phyloP scores from a whole-genome alignment of 345 rosid genomes.

The Eucalyptus viminalis region DNA sequence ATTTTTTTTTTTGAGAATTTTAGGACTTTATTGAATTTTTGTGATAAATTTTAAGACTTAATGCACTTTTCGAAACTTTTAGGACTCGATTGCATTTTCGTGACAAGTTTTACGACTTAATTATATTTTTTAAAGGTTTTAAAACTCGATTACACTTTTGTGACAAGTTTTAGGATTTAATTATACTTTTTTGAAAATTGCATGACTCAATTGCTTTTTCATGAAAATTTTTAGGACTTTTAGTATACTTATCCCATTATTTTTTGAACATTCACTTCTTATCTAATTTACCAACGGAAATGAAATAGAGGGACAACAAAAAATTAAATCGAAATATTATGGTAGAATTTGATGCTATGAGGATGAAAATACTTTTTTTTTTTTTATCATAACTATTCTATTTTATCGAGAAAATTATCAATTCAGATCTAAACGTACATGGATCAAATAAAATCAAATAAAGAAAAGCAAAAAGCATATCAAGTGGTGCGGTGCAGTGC shows the following conservation, averaged over 20 bases:
- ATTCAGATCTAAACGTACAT: not conserved
- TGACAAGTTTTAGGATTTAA: too few species aligned
- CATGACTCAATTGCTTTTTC: too few species aligned
- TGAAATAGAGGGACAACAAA: not conserved
- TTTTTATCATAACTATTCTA: not conserved
- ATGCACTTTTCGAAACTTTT: too few species aligned
- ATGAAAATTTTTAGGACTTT: too few species aligned
- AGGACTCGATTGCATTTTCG: too few species aligned
- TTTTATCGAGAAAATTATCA: not conserved
- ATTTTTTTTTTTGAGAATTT: too few species aligned
- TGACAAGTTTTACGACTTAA: accelerated
- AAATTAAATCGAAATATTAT: not conserved
- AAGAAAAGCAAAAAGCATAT: not conserved
- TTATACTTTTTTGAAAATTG: too few species aligned
- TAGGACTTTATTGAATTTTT: too few species aligned
- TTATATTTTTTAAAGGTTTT: too few species aligned
- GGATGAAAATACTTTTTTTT: not conserved
- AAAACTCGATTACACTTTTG: too few species aligned
- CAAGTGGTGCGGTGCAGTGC: not conserved
- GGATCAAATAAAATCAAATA: not conserved
- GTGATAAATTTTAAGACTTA: too few species aligned
- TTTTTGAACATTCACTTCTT: not conserved
- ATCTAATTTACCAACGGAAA: not conserved
- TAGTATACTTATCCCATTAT: not conserved
- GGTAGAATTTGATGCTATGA: not conserved